These are phyloP conservation scores for Fusarium hainanense DNA, from an alignment of 2,329 filamentous ascomycete genomes.

Conservation along the genomic window DNA sequence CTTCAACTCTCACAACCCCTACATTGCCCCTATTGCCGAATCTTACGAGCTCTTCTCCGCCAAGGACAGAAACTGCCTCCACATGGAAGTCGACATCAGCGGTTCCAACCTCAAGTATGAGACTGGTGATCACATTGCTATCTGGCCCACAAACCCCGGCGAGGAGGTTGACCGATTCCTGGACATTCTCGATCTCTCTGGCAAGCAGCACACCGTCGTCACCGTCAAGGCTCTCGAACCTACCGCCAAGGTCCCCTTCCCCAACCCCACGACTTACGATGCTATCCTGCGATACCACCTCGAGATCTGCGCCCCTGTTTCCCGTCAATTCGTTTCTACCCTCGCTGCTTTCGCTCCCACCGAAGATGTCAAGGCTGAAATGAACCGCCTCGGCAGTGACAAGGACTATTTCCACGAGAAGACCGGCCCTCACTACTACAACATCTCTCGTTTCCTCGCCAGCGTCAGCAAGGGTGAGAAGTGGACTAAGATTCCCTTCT, in stretches of 20 bases:
- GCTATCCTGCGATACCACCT: conserved; percentile 94
- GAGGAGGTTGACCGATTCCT: conserved; percentile 92
- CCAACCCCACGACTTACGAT: conserved; percentile 95
- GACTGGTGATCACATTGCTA: conserved; percentile 95
- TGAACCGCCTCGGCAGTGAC: conserved; percentile 88
- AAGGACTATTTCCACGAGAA: conserved; percentile 95
- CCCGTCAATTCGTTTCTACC: conserved; percentile 91
- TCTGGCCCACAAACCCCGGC: conserved; percentile 97
- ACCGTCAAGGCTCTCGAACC: conserved; percentile 91
- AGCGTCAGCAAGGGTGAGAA: conserved; percentile 76
- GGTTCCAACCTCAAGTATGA: conserved; percentile 92
- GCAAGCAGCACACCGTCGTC: conserved; percentile 85
- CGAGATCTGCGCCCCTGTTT: conserved; percentile 95
- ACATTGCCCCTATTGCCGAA: conserved; percentile 91
- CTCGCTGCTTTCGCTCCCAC: conserved; percentile 90
- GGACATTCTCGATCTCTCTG: conserved; percentile 76
- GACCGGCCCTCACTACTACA: conserved; percentile 83
- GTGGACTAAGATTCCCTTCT: conserved; percentile 91
- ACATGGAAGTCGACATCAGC: conserved; percentile 93
- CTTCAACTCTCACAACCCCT: conserved; percentile 96
- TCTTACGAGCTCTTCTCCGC: conserved; percentile 91
- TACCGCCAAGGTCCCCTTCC: conserved; percentile 97
- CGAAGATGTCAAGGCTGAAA: conserved; percentile 85
- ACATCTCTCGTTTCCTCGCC: conserved; percentile 87
- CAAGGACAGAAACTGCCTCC: conserved; percentile 93